A percentile compares a stretch with the other conserved stretches of the same genome.
These are phyloP conservation scores for Amphirosellinia nigrospora DNA, from an alignment of 495 filamentous ascomycete species.

Conservation along the genomic window DNA sequence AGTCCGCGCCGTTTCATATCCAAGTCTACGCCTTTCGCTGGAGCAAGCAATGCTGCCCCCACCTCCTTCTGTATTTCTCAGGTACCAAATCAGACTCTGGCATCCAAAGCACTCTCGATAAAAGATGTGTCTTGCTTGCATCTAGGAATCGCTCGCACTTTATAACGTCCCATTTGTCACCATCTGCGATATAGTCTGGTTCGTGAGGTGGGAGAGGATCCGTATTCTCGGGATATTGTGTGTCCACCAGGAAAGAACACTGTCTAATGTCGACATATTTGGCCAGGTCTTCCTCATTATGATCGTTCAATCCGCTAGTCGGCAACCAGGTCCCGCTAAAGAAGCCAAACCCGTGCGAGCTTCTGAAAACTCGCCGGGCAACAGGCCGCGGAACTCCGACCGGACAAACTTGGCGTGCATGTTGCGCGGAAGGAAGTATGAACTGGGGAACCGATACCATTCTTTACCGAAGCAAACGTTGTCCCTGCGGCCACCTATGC, in stretches of 20 bases:
- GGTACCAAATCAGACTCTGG: slow-evolving; percentile 77
- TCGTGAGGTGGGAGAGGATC: slow-evolving; percentile 61
- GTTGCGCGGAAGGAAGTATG: slow-evolving; percentile 81
- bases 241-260: slow-evolving; percentile 89
- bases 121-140: slow-evolving; percentile 68
- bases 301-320: slow-evolving; percentile 88
- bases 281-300: slow-evolving; percentile 80
- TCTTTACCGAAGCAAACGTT: slow-evolving; percentile 92
- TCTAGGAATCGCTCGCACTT: slow-evolving; percentile 83
- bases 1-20: slow-evolving; percentile 9
- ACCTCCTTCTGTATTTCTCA: slow-evolving; percentile 69
- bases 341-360: slow-evolving; percentile 65
- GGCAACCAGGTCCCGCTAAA: slow-evolving; percentile 80
- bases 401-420: slow-evolving; percentile 87
- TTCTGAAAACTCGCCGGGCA: slow-evolving; percentile 90
- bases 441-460: slow-evolving; percentile 97
- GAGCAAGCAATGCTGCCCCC: slow-evolving; percentile 84
- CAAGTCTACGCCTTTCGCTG: slow-evolving; percentile 51
- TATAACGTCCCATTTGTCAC: slow-evolving; percentile 73
- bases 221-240: slow-evolving; percentile 68
- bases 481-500: slow-evolving; percentile 61
- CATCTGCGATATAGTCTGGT: slow-evolving; percentile 74
- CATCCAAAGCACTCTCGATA: slow-evolving; percentile 85
- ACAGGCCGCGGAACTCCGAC: slow-evolving; percentile 85
- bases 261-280: slow-evolving; percentile 83